Evolutionary conservation across 2,329 filamentous ascomycete genomes (phyloP), one percentile per base, ranked within the genome.

Genomic region (Aspergillus pseudoterreus): DNA sequence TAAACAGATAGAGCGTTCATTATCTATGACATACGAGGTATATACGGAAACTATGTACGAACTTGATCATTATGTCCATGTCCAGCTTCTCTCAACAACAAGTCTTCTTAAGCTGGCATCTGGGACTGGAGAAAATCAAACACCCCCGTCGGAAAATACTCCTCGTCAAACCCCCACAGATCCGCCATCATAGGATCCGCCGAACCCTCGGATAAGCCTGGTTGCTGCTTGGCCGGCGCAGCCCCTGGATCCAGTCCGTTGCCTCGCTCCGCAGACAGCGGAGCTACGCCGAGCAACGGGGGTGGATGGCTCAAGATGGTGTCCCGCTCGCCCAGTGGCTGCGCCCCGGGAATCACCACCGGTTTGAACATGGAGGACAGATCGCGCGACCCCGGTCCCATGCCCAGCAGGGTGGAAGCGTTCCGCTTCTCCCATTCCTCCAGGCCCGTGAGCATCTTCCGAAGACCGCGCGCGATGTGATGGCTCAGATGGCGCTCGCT

Each of bases 41-140:
- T 30, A 30, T 30, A 30, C 27, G 22, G 21, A 30, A 30, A 30
- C 27, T 30, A 30, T 30, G 27, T 30, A 30, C 27, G 27, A 11
- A 30, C 27, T 30, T 30, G 27, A 9, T 10, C 8, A 30, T 30
- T 30, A 30, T 30, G 27, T 10, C 27, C 27, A 30, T 10, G 2
- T 30, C 27, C 8, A 30, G 21, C 22, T 21, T 4, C 19, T 8
- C 21, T 21, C 33, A 22, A 35, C 24, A 15, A n/a, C 22, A 8
- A 14, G 12, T n/a, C 19, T 10, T 15, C 47, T 66, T 50, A 72
- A 24, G 69, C 70, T 15, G 70, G 70, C 70, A 72, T 72, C 55
- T 72, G 70, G 14, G 68, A 71, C 51, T 72, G 70, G 17, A 72
- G 57, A 43, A 72, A 72, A 55, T 72, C 70, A 55, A 72, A 72